Evolutionary conservation across 169 alveolate genomes (phyloP).

Genomic region (Plasmodium blacklocki): DNA sequence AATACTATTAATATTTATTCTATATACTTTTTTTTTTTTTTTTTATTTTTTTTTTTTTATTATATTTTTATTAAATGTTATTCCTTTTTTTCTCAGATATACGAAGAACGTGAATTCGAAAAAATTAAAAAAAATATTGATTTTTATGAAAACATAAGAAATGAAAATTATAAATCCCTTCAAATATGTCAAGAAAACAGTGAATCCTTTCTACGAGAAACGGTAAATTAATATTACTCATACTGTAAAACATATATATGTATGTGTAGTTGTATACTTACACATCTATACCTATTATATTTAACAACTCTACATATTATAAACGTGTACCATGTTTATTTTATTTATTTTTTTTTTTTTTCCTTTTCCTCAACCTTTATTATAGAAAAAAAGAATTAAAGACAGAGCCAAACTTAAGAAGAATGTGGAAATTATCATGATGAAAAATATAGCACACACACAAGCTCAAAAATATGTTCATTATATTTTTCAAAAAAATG

Average conservation of each 20-base stretch:
- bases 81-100: slow-evolving; percentile 9
- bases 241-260: not conserved
- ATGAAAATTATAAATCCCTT: slow-evolving; percentile 35
- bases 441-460: slow-evolving; percentile 54
- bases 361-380: not conserved
- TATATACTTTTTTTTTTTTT: not conserved
- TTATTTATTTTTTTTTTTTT: not conserved
- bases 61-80: too few species aligned
- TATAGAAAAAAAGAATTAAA: slow-evolving; percentile 58
- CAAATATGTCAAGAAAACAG: slow-evolving; percentile 25
- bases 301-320: not conserved
- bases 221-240: slow-evolving; percentile 10
- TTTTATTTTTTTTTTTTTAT: not conserved
- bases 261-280: not conserved
- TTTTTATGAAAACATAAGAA: slow-evolving; percentile 52
- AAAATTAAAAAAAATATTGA: slow-evolving; percentile 30
- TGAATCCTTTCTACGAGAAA: slow-evolving; percentile 41
- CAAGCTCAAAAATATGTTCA: slow-evolving; percentile 56
- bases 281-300: not conserved
- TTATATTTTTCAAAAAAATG: slow-evolving; percentile 62
- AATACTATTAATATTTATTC: not conserved
- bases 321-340: not conserved
- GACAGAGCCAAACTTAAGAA: slow-evolving; percentile 43
- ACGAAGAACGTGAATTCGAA: slow-evolving; percentile 43
- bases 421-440: slow-evolving; percentile 53